Evolutionary conservation across 129 eudicot genomes (phyloP).

Genomic region (Calendula officinalis): DNA sequence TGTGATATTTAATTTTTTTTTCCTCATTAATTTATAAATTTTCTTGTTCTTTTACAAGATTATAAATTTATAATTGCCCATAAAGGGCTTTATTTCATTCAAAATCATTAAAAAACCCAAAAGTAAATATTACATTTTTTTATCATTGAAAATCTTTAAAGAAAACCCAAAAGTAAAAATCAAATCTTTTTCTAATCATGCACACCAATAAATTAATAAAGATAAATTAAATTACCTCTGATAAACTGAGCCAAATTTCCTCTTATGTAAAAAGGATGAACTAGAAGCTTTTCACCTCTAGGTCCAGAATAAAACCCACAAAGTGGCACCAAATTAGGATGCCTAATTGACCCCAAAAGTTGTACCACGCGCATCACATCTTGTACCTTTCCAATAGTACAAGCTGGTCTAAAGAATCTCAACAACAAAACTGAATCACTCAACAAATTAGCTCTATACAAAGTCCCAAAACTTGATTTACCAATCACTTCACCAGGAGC

Average conservation of each 20-base stretch:
- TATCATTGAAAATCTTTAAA: conserved; percentile 2
- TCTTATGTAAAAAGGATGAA: conserved; percentile 10
- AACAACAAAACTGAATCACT: conserved; percentile 15
- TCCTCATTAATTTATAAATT: too few relatives aligned
- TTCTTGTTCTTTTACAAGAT: too few relatives aligned
- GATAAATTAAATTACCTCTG: not conserved
- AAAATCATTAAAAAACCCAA: too few relatives aligned
- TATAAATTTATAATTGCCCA: too few relatives aligned
- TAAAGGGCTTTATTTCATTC: too few relatives aligned
- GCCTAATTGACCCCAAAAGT: conserved; percentile 9
- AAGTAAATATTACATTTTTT: too few relatives aligned
- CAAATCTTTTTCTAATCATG: conserved; percentile 5
- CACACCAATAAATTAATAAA: not conserved
- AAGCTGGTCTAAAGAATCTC: conserved; percentile 16
- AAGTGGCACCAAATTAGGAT: conserved; percentile 17
- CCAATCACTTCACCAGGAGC: conserved; percentile 17
- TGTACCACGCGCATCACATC: conserved; percentile 10
- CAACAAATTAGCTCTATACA: conserved; percentile 10
- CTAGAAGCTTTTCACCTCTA: conserved; percentile 13
- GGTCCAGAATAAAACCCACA: conserved; percentile 16
- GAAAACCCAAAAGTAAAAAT: conserved; percentile 12
- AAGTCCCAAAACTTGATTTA: conserved; percentile 11
- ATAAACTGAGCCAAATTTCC: conserved; percentile 17
- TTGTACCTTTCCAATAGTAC: conserved; percentile 1
- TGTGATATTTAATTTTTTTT: too few relatives aligned